phyloP scores from a whole-genome alignment of 352 stramenopile species.

The Phytophthora nicotianae region DNA sequence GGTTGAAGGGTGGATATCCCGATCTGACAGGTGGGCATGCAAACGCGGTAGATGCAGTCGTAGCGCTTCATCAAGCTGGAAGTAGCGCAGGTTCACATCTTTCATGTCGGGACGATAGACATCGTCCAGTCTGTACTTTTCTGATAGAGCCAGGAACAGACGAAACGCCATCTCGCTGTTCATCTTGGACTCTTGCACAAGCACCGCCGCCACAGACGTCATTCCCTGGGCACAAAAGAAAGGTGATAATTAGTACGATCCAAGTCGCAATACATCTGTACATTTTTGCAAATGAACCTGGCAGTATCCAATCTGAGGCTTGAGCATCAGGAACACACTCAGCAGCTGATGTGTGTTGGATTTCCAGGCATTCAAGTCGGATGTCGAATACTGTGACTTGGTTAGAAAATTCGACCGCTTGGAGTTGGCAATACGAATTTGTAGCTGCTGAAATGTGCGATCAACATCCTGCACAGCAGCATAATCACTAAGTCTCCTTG shows the following conservation, averaged over 20 bases:
- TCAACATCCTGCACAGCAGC: constrained; percentile 43
- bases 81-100: constrained; percentile 59
- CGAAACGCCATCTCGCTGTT: constrained; percentile 55
- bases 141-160: constrained; percentile 53
- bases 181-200: constrained; percentile 53
- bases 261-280: background rate
- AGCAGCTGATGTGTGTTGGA: constrained; percentile 45
- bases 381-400: constrained; percentile 37
- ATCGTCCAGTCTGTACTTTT: constrained; percentile 56
- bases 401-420: constrained; percentile 25
- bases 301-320: constrained; percentile 60
- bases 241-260: constrained; percentile 7
- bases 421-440: constrained; percentile 25
- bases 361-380: constrained; percentile 45
- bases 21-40: constrained; percentile 51
- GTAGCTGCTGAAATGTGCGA: constrained; percentile 51
- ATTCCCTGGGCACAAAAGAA: constrained; percentile 37
- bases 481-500: background rate
- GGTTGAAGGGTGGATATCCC: constrained; percentile 49
- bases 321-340: constrained; percentile 50
- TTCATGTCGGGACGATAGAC: constrained; percentile 57
- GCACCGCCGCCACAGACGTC: constrained; percentile 47
- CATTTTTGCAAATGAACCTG: constrained; percentile 28
- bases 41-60: constrained; percentile 43
- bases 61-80: constrained; percentile 52